These are phyloP conservation scores for Cornus suecica DNA, from an alignment of 148 eudicot genomes.

Conservation along the genomic window DNA sequence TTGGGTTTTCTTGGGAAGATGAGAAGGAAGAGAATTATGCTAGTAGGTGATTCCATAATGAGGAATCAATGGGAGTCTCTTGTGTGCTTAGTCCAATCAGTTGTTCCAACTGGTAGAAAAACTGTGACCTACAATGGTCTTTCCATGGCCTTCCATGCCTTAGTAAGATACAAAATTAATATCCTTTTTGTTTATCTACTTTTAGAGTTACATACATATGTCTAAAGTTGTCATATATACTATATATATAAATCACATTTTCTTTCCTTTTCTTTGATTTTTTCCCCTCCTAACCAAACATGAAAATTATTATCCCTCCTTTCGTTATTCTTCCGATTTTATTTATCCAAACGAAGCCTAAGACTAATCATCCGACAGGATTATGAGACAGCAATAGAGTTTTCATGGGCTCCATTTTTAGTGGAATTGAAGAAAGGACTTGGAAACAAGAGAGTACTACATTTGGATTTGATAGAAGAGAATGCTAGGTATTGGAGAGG, in stretches of 20 bases:
- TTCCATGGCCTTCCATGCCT: slow-evolving; percentile 71
- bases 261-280: too few relatives aligned
- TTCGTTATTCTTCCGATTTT: too few relatives aligned
- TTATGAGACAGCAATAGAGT: slow-evolving; percentile 66
- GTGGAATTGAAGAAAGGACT: slow-evolving; percentile 55
- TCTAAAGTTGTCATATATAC: too few relatives aligned
- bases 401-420: slow-evolving; percentile 80
- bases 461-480: slow-evolving; percentile 73
- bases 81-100: slow-evolving; percentile 78
- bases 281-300: too few relatives aligned
- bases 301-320: too few relatives aligned
- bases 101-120: slow-evolving; percentile 59
- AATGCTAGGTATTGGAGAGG: slow-evolving; percentile 81
- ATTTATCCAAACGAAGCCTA: too few relatives aligned
- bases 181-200: background rate
- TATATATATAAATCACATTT: too few relatives aligned
- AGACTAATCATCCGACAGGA: slow-evolving; percentile 65
- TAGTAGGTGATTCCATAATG: slow-evolving; percentile 89
- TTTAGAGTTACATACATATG: background rate
- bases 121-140: slow-evolving; percentile 65
- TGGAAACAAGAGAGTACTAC: slow-evolving; percentile 51
- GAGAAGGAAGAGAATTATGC: slow-evolving; percentile 79
- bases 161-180: slow-evolving; percentile 27
- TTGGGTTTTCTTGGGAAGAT: slow-evolving; percentile 68
- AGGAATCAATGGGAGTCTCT: slow-evolving; percentile 97